Conservation (phyloP, 2,329 filamentous ascomycete species). For the Monilinia laxa region DNA sequence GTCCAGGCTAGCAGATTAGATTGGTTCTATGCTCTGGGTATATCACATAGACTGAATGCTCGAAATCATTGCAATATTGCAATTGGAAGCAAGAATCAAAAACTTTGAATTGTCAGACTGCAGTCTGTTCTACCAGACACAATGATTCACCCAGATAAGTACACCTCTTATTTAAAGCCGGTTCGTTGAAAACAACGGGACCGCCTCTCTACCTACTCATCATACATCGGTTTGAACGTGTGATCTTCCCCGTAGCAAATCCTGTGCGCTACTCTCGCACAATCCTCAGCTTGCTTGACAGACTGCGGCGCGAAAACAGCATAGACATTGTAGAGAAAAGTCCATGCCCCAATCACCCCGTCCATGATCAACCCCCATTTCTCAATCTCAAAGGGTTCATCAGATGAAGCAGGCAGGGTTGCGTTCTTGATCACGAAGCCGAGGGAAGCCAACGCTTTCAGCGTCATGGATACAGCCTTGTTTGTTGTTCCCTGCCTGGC, state of each 20-base stretch:
- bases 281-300: slow-evolving; percentile 4
- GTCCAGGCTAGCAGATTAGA: too few relatives aligned
- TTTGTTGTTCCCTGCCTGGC: not conserved
- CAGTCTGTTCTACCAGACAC: too few relatives aligned
- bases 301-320: slow-evolving; percentile 17
- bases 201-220: not conserved
- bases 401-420: not conserved
- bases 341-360: slow-evolving; percentile 20
- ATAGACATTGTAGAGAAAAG: slow-evolving; percentile 24
- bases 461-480: slow-evolving; percentile 12
- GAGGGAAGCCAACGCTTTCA: slow-evolving; percentile 24
- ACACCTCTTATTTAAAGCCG: too few relatives aligned
- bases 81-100: too few relatives aligned
- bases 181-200: too few relatives aligned
- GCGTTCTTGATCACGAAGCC: slow-evolving; percentile 26
- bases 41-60: too few relatives aligned
- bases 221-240: slow-evolving; percentile 26
- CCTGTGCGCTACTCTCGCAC: slow-evolving; percentile 22
- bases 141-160: too few relatives aligned
- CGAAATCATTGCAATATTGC: too few relatives aligned
- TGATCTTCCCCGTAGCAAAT: slow-evolving; percentile 27
- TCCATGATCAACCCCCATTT: slow-evolving; percentile 22
- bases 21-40: too few relatives aligned
- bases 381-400: slow-evolving; percentile 18
- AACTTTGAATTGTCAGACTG: too few relatives aligned